Conservation (phyloP, 371 early-diverging fungal genomes). For the Aphelidium insulamus region DNA sequence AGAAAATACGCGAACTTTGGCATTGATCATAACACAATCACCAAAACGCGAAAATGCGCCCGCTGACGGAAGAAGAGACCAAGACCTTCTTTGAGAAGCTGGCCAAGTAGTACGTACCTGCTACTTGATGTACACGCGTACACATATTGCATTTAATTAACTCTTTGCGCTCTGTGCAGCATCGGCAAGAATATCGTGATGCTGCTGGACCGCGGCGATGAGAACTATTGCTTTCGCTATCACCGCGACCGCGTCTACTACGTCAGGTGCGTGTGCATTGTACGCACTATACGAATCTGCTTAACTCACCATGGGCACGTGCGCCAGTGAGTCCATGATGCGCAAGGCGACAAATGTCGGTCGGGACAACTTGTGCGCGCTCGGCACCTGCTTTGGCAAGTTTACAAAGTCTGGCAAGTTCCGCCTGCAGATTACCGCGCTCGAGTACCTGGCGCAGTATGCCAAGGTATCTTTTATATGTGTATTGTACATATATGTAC, state of each 20-base stretch:
- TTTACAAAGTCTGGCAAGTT: slow-evolving; percentile 96
- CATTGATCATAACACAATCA: too few relatives aligned
- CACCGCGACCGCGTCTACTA: slow-evolving; percentile 87
- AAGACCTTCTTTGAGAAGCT: slow-evolving; percentile 87
- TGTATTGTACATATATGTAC: slow-evolving; percentile 11
- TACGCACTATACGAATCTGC: neutral
- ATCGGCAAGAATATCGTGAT: slow-evolving; percentile 87
- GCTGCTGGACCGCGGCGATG: slow-evolving; percentile 81
- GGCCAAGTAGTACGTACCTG: slow-evolving; percentile 60
- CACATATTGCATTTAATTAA: slow-evolving; percentile 1
- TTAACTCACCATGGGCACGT: neutral
- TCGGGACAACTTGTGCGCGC: slow-evolving; percentile 65
- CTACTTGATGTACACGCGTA: neutral
- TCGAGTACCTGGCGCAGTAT: slow-evolving; percentile 83
- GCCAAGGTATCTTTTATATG: slow-evolving; percentile 37
- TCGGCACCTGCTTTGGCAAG: slow-evolving; percentile 95
- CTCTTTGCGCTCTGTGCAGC: slow-evolving; percentile 14
- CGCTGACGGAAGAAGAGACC: slow-evolving; percentile 83
- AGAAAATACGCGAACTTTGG: too few relatives aligned
- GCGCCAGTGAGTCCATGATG: slow-evolving; percentile 61
- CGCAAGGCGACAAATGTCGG: slow-evolving; percentile 57
- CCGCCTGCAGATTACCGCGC: slow-evolving; percentile 77
- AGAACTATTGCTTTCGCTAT: slow-evolving; percentile 82
- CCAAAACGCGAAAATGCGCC: slow-evolving; percentile 48
- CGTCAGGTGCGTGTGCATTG: slow-evolving; percentile 33